These are phyloP conservation scores for Plasmodium coatneyi DNA, from an alignment of 169 alveolate species.

Conservation along the genomic window DNA sequence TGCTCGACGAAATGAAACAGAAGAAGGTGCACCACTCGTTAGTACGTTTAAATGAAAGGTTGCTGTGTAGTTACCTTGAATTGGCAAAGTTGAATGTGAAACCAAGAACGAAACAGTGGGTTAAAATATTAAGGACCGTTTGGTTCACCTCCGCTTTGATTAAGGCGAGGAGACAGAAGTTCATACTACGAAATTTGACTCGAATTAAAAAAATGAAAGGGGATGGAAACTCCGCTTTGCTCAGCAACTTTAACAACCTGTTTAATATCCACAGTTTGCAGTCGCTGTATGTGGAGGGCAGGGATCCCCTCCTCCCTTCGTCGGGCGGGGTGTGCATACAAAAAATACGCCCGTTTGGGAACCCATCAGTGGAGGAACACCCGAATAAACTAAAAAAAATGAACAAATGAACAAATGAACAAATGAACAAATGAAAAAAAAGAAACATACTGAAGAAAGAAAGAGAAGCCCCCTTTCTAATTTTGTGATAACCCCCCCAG, in stretches of 20 bases:
- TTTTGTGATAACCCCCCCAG: neutral
- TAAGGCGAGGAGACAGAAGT: slow-evolving; percentile 63
- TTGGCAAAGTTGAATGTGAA: slow-evolving; percentile 34
- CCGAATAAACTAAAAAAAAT: neutral
- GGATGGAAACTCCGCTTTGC: neutral
- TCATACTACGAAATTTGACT: slow-evolving; percentile 8
- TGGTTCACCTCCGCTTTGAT: slow-evolving; percentile 66
- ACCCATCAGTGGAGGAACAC: neutral
- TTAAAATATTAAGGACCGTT: slow-evolving; percentile 38
- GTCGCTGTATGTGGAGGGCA: slow-evolving; percentile 13
- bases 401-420: neutral
- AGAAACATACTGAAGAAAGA: neutral
- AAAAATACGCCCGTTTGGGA: neutral
- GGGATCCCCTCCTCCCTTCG: slow-evolving; percentile 55
- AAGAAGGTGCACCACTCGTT: slow-evolving; percentile 43
- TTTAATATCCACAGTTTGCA: slow-evolving; percentile 54
- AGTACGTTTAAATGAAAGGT: slow-evolving; percentile 48
- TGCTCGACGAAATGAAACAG: slow-evolving; percentile 38
- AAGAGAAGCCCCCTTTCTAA: neutral
- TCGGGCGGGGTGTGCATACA: neutral
- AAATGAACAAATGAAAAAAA: neutral
- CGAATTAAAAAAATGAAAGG: slow-evolving; percentile 14
- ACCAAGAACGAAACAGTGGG: slow-evolving; percentile 40
- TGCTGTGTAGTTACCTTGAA: slow-evolving; percentile 30
- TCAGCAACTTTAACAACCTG: slow-evolving; percentile 25